Evolutionary conservation across 371 early-diverging fungal genomes (phyloP).

Genomic region (Entomophthora muscae): DNA sequence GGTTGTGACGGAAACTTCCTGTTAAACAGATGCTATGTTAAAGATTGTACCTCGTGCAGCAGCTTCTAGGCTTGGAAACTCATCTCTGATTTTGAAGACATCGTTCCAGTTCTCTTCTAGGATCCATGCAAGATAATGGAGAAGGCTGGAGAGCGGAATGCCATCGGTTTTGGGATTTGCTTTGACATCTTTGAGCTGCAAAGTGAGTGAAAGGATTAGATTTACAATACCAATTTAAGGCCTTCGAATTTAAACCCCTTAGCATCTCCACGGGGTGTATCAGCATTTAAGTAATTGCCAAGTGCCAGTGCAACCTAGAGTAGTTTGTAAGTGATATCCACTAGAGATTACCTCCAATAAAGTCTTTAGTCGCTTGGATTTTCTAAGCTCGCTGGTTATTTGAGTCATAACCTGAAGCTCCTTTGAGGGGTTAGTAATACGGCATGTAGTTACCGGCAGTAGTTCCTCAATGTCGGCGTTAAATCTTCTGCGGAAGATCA

Average conservation of each 20-base stretch:
- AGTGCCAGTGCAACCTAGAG: conserved; percentile 41
- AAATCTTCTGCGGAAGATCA: conserved; percentile 53
- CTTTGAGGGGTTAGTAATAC: conserved; percentile 4
- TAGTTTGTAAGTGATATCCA: neutral
- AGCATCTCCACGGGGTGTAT: conserved; percentile 65
- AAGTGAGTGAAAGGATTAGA: neutral
- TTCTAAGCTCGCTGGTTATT: conserved; percentile 11
- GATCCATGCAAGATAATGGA: conserved; percentile 54
- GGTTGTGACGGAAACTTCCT: conserved; percentile 35
- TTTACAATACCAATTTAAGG: conserved; percentile 23
- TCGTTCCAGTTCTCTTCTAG: conserved; percentile 37
- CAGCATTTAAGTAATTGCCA: conserved; percentile 66
- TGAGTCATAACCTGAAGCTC: conserved; percentile 10
- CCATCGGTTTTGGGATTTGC: conserved; percentile 33
- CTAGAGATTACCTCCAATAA: conserved; percentile 11
- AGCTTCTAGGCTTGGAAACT: conserved; percentile 45
- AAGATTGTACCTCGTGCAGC: conserved; percentile 34
- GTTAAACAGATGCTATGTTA: conserved; percentile 4
- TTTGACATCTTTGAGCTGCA: conserved; percentile 45
- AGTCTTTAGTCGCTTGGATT: conserved; percentile 6
- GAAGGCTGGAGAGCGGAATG: conserved; percentile 35
- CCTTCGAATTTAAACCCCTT: conserved; percentile 57
- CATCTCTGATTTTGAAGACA: conserved; percentile 35
- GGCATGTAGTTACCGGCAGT: conserved; percentile 20
- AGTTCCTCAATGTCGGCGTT: conserved; percentile 50